Conservation (phyloP, 2,329 filamentous ascomycete species). For the Phyllosticta citrichinensis region DNA sequence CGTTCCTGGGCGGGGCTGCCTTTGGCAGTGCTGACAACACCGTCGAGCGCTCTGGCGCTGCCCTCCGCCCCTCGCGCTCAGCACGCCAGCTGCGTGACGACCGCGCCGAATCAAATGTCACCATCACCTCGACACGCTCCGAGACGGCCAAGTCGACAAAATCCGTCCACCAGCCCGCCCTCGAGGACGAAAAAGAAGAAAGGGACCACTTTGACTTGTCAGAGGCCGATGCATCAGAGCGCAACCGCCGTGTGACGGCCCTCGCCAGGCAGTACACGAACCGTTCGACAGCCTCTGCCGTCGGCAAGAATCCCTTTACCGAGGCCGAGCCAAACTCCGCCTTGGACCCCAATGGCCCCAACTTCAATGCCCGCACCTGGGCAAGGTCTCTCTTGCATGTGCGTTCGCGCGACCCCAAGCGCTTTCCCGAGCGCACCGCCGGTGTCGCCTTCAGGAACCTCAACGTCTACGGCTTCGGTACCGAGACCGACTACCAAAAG, state of each 20-base stretch:
- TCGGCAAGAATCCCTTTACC: conserved; percentile 28
- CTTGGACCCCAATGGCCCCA: conserved; percentile 36
- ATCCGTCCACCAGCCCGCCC: conserved; percentile 5
- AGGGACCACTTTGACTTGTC: conserved; percentile 13
- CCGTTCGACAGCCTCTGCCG: conserved; percentile 28
- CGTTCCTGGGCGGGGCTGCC: conserved; percentile 5
- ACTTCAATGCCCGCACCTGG: conserved; percentile 41
- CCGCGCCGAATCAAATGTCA: not conserved
- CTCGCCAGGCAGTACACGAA: conserved; percentile 34
- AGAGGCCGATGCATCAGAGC: conserved; percentile 13
- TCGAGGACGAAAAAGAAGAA: conserved; percentile 16
- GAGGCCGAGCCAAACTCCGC: conserved; percentile 31
- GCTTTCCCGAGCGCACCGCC: conserved; percentile 33
- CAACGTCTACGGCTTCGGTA: conserved; percentile 40
- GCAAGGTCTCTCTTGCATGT: conserved; percentile 41
- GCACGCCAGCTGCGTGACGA: conserved; percentile 11
- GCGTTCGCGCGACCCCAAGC: conserved; percentile 31
- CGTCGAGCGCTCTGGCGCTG: not conserved
- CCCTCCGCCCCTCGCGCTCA: not conserved
- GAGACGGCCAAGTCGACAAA: conserved; percentile 13
- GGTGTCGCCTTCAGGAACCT: conserved; percentile 38
- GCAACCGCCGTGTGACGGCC: conserved; percentile 28
- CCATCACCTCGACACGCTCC: not conserved
- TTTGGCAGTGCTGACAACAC: conserved; percentile 6
- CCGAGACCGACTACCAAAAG: conserved; percentile 42